phyloP scores from a whole-genome alignment of 2,329 filamentous ascomycete species.

The Penicillium freii region DNA sequence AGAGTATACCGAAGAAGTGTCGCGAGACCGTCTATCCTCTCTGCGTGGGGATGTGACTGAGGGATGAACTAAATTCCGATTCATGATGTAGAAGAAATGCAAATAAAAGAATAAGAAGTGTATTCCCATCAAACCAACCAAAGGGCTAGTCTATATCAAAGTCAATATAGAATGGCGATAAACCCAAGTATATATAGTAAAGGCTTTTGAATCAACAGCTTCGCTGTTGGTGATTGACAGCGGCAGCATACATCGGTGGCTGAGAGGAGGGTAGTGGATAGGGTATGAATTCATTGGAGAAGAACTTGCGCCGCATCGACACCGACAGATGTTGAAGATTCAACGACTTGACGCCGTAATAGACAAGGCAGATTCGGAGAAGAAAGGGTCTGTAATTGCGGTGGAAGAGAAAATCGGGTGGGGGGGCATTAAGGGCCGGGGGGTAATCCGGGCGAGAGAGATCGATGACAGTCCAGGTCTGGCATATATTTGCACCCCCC shows the following conservation, averaged over 20 bases:
- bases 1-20: conserved; percentile 23
- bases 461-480: conserved; percentile 32
- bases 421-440: conserved; percentile 20
- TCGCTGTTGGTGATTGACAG: conserved; percentile 20
- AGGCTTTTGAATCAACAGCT: conserved; percentile 22
- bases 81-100: conserved; percentile 14
- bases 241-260: conserved; percentile 30
- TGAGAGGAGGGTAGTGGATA: conserved; percentile 23
- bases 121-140: conserved; percentile 8
- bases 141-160: conserved; percentile 14
- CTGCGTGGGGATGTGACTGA: conserved; percentile 13
- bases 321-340: conserved; percentile 27
- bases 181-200: conserved; percentile 28
- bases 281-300: conserved; percentile 30
- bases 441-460: conserved; percentile 18
- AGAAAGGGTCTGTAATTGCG: conserved; percentile 25
- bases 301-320: conserved; percentile 27
- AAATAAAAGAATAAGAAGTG: conserved; percentile 4
- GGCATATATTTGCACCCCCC: conserved; percentile 18
- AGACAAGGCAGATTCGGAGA: conserved; percentile 39
- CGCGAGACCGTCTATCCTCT: conserved; percentile 15
- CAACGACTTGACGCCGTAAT: conserved; percentile 30
- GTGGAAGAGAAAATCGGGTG: conserved; percentile 23
- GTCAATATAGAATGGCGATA: conserved; percentile 7
- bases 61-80: conserved; percentile 6